Percentiles rank a stretch among this genome's conserved stretches.
phyloP scores from a whole-genome alignment of 2,329 filamentous ascomycete genomes.

The Diaporthe destruens region DNA sequence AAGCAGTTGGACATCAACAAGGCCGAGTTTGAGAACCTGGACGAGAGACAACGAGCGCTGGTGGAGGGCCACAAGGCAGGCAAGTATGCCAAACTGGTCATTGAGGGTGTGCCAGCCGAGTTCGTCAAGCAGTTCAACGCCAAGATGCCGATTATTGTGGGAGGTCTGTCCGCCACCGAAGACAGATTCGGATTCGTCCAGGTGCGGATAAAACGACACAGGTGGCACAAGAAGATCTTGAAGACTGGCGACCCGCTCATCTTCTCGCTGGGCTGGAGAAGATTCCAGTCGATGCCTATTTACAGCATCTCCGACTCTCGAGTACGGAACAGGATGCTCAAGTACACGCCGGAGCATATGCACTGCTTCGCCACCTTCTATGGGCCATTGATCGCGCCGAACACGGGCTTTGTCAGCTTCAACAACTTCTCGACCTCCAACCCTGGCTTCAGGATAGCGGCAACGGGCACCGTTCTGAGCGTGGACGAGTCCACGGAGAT shows the following conservation, averaged over 20 bases:
- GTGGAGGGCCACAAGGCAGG: slow-evolving; percentile 94
- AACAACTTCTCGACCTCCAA: slow-evolving; percentile 88
- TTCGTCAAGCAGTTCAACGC: slow-evolving; percentile 88
- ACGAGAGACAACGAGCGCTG: slow-evolving; percentile 83
- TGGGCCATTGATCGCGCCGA: slow-evolving; percentile 92
- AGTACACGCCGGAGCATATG: slow-evolving; percentile 99
- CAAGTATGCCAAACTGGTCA: slow-evolving; percentile 90
- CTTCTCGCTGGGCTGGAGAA: slow-evolving; percentile 94
- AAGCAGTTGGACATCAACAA: slow-evolving; percentile 98
- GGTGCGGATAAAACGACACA: slow-evolving; percentile 94
- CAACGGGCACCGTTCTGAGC: slow-evolving; percentile 91
- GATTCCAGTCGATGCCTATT: slow-evolving; percentile 92
- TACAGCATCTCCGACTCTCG: slow-evolving; percentile 96
- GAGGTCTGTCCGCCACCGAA: slow-evolving; percentile 92
- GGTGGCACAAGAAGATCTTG: slow-evolving; percentile 99
- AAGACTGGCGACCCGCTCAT: slow-evolving; percentile 98
- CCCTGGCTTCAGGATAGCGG: slow-evolving; percentile 92
- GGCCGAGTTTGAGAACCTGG: slow-evolving; percentile 88
- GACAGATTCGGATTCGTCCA: slow-evolving; percentile 97
- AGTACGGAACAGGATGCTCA: slow-evolving; percentile 95
- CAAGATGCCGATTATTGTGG: slow-evolving; percentile 85
- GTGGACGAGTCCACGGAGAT: slow-evolving; percentile 98
- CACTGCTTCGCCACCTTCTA: slow-evolving; percentile 98
- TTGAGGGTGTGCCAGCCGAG: slow-evolving; percentile 90
- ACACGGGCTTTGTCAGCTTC: slow-evolving; percentile 94